Conservation (phyloP, 2,329 filamentous ascomycete genomes). For the Eurotiales sp. region DNA sequence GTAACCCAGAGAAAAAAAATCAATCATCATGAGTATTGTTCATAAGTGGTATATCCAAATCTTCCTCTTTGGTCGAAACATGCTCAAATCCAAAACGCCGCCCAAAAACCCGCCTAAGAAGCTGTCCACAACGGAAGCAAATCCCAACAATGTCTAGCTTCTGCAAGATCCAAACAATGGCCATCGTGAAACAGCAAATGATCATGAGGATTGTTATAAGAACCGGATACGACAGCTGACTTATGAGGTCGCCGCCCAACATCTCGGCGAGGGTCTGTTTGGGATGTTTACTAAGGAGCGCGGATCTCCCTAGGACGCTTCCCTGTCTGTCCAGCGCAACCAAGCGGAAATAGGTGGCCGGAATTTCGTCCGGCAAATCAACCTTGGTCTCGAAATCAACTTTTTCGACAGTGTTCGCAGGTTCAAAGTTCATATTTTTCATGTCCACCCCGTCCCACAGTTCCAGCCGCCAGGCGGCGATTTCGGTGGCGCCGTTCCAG, state of each 20-base stretch:
- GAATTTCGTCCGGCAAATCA: slow-evolving; percentile 14
- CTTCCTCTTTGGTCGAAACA: not conserved
- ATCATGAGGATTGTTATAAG: not conserved
- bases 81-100: not conserved
- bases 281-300: no score
- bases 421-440: slow-evolving; percentile 16
- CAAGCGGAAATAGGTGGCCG: slow-evolving; percentile 17
- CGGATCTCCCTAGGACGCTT: not conserved
- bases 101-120: not conserved
- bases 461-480: slow-evolving; percentile 28
- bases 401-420: slow-evolving; percentile 20
- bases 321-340: slow-evolving; percentile 18
- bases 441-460: slow-evolving; percentile 15
- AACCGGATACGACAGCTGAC: slow-evolving; percentile 1
- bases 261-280: not conserved
- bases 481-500: slow-evolving; percentile 47
- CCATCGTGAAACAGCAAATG: not conserved
- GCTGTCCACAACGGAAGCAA: not conserved
- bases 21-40: slow-evolving; percentile 22
- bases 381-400: slow-evolving; percentile 31
- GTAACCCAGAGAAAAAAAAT: no score
- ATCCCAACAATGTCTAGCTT: not conserved
- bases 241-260: not conserved
- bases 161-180: not conserved
- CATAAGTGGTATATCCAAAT: not conserved